Conservation (phyloP, 176 grass and related monocot genomes). For the Olyra latifolia region DNA sequence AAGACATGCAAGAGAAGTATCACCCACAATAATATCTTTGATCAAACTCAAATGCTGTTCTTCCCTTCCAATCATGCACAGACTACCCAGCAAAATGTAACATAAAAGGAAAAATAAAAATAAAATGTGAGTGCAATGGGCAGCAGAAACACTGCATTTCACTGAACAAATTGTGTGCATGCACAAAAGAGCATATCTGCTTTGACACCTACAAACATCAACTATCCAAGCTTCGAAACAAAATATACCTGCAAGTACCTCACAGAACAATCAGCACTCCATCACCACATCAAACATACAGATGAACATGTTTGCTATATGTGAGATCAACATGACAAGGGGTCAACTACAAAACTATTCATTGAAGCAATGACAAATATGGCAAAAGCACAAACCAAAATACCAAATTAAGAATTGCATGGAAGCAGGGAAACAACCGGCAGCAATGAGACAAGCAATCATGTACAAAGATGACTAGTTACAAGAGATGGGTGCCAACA, state of each 20-base stretch:
- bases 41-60: not conserved
- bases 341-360: not conserved
- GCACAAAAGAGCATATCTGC: not conserved
- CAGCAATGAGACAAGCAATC: not conserved
- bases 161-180: not conserved
- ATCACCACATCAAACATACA: not conserved
- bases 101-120: too few relatives aligned
- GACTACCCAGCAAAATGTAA: slow-evolving; percentile 9
- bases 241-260: not conserved
- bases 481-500: not conserved
- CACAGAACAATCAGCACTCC: not conserved
- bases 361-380: not conserved
- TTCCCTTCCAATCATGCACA: not conserved
- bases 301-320: not conserved
- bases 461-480: not conserved
- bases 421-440: not conserved
- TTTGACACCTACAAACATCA: not conserved
- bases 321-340: not conserved
- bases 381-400: not conserved
- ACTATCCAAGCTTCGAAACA: not conserved
- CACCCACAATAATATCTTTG: not conserved
- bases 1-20: not conserved
- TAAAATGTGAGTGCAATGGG: not conserved
- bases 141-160: not conserved
- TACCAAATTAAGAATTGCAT: not conserved